Percentiles rank a stretch among this genome's conserved stretches.
Conservation (phyloP, 2,329 filamentous ascomycete genomes). For the Botrytis deweyae region DNA sequence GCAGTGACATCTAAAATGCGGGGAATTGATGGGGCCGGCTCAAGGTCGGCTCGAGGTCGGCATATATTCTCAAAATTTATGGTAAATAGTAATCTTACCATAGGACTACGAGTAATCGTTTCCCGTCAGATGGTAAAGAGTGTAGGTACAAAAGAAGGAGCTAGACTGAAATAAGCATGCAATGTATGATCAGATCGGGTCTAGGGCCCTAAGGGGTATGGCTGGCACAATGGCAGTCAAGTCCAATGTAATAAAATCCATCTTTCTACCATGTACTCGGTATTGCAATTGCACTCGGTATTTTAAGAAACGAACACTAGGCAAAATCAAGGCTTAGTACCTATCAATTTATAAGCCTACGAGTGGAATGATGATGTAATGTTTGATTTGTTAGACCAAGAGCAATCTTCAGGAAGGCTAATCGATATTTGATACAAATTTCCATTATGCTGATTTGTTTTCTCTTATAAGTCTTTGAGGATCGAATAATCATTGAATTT, state of each 20-base stretch:
- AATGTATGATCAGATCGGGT: too few relatives aligned
- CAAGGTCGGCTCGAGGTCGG: background rate
- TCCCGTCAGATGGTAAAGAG: background rate
- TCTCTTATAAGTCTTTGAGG: background rate
- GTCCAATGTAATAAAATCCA: too few relatives aligned
- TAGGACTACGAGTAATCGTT: background rate
- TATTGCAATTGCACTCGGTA: background rate
- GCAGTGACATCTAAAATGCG: background rate
- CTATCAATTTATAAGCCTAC: background rate
- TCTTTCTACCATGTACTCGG: background rate
- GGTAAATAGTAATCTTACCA: background rate
- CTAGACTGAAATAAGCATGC: too few relatives aligned
- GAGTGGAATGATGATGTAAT: background rate
- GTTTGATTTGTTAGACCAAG: background rate
- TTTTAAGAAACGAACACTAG: background rate
- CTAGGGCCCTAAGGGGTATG: too few relatives aligned
- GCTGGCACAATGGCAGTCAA: too few relatives aligned
- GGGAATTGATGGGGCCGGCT: background rate
- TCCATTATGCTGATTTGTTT: background rate
- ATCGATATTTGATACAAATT: background rate
- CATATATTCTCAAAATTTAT: background rate
- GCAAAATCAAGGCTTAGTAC: background rate
- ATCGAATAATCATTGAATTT: background rate
- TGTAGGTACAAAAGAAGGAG: background rate
- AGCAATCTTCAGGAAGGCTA: background rate